Percentiles rank a stretch among this genome's conserved stretches.
These are phyloP conservation scores for Diddensiella santjacobensis DNA, from an alignment of 805 yeast genomes.

Conservation along the genomic window DNA sequence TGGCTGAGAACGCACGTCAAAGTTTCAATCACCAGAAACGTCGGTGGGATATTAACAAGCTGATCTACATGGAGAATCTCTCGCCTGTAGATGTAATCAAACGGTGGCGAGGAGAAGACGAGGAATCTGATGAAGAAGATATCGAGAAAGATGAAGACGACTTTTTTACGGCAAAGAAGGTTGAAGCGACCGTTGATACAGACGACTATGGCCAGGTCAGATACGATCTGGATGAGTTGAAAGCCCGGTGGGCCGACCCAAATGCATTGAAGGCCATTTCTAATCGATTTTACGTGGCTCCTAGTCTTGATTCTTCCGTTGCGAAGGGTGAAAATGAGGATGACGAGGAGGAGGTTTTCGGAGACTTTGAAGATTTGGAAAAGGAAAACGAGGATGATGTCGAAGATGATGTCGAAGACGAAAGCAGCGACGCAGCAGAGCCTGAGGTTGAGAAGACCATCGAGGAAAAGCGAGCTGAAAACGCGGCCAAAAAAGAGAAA, in stretches of 20 bases:
- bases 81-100: constrained; percentile 48
- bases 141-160: constrained; percentile 30
- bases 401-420: constrained; percentile 30
- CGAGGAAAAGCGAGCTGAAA: constrained; percentile 71
- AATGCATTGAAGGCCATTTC: constrained; percentile 18
- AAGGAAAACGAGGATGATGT: constrained; percentile 29
- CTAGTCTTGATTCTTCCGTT: constrained; percentile 25
- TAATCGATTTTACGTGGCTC: constrained; percentile 24
- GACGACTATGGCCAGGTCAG: constrained; percentile 21
- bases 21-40: constrained; percentile 49
- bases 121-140: constrained; percentile 24
- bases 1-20: constrained; percentile 53
- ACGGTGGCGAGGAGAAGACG: constrained; percentile 29
- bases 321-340: constrained; percentile 27
- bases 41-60: constrained; percentile 76
- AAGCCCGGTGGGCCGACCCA: constrained; percentile 23
- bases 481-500: constrained; percentile 87
- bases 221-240: constrained; percentile 16
- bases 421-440: constrained; percentile 35
- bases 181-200: constrained; percentile 1
- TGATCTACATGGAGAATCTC: constrained; percentile 74
- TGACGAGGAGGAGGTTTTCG: constrained; percentile 37
- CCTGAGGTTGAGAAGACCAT: constrained; percentile 45
- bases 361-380: constrained; percentile 43
- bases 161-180: constrained; percentile 26